Evolutionary conservation across 176 grass and related monocot species (phyloP), one percentile per base, ranked within the genome.

Genomic region (Saccharum officinarum): DNA sequence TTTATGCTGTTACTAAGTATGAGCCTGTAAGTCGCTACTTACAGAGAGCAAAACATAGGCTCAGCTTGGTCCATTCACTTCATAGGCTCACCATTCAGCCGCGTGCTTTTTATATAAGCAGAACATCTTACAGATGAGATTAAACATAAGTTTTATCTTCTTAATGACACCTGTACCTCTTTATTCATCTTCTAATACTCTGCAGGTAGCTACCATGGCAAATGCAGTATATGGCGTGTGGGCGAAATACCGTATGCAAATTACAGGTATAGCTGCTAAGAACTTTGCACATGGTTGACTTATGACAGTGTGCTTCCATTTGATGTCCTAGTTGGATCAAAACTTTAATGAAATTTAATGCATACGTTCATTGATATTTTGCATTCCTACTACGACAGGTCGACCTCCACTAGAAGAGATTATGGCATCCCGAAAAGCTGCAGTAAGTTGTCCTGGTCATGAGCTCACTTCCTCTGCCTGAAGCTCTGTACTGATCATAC

Each of bases 1-100:
- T 98, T 85, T 98, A 98, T 92, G 90, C 93, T 70, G 67, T 95
- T 87, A 98, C 96, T 57, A 95, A 95, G 73, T 95, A 92, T 72
- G 86, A 95, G 46, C 96, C 96, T 78, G 96, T 98, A 95, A 95
- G 92, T 98, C 26, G 38, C 85, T 67, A 71, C 34, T 55, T 71
- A 57, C 11, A 64, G 9, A 71, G 28, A 44, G 46, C 12, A 47
- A 45, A 50, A 49, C 14, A 31, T 40, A 69, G 5, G 11, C 66
- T 79, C 42, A 62, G 6, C 37, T 36, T 46, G 34, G 81, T 82
- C 55, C 15, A 5, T 84, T 87, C 26, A 71, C 73, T 65, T 76
- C 28, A 77, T 18, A 87, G 47, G 73, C 16, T 76, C 67, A 4
- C 5, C 3, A 39, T 39, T 76, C 31, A 59, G 44, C 46, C 55